A percentile compares a stretch with the other conserved stretches of the same genome.
Conservation (phyloP, 1,284 basidiomycete genomes). For the Ceratobasidium sp. region DNA sequence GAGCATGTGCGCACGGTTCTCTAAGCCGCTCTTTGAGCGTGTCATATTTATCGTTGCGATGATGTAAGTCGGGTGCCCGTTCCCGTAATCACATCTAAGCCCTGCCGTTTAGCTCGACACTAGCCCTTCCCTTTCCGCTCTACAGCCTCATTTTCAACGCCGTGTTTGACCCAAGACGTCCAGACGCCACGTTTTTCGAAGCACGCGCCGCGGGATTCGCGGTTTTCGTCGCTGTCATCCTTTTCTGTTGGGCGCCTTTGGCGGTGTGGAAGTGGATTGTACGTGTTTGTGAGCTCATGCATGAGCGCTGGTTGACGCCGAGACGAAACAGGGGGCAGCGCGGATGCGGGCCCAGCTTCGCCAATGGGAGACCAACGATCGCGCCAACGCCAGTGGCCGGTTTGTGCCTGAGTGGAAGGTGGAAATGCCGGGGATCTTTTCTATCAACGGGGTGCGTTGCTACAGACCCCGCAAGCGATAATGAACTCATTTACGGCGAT, state of each 20-base stretch:
- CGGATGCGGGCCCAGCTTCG: slow-evolving; percentile 18
- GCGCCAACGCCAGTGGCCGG: slow-evolving; percentile 24
- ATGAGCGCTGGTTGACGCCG: not conserved
- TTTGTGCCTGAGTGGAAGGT: slow-evolving; percentile 41
- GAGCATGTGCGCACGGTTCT: slow-evolving; percentile 28
- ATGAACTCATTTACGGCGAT: not conserved
- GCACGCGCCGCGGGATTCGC: slow-evolving; percentile 32
- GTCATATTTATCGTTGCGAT: slow-evolving; percentile 22
- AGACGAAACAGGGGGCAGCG: not conserved
- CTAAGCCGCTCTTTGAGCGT: slow-evolving; percentile 27
- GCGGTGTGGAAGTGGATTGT: slow-evolving; percentile 31
- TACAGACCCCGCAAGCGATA: not conserved
- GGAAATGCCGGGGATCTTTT: slow-evolving; percentile 36
- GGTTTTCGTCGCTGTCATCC: slow-evolving; percentile 13
- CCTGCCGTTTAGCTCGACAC: slow-evolving; percentile 14
- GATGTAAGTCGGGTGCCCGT: slow-evolving; percentile 15
- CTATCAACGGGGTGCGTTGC: slow-evolving; percentile 28
- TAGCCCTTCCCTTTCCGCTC: slow-evolving; percentile 29
- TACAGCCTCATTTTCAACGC: slow-evolving; percentile 26
- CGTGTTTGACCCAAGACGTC: slow-evolving; percentile 15
- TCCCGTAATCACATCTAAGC: not conserved
- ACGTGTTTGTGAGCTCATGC: slow-evolving; percentile 17
- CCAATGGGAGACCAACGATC: slow-evolving; percentile 31
- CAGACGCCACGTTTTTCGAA: slow-evolving; percentile 24
- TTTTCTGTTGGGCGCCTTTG: slow-evolving; percentile 20